Evolutionary conservation across 2,329 filamentous ascomycete species (phyloP), one percentile per base, ranked within the genome.

Genomic region (Gliomastix tumulicola): DNA sequence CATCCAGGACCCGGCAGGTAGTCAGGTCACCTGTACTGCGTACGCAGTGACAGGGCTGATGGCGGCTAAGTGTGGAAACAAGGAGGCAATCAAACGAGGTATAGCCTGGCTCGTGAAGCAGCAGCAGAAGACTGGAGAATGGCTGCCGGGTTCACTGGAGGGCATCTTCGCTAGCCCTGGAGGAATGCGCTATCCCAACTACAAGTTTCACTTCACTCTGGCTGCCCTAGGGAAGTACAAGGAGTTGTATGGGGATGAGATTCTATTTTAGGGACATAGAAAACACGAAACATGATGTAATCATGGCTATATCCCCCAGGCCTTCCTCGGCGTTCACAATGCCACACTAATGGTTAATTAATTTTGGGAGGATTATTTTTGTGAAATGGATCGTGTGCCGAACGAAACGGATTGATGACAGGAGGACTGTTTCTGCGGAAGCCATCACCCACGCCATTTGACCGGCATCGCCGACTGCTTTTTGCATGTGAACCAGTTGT

Each of bases 201-300:
- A 37, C 28, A 37, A 37, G 28, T 37, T 37, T 21, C 28, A 37
- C 18, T 37, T 37, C 21, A 30, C 35, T 13, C 16, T 37, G 16
- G 28, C 28, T 17, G 35, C 35, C 10, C n/a, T 37, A 8, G 35
- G 35, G 3, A 30, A 30, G 20, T 37, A 31, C 18, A 21, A n/a
- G 15, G 23, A 37, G 19, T 15, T 22, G 21, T 35, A 35, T 35
- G 28, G 28, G 11, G 15, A 31, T 12, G 7, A 9, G 28, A 16
- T n/a, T n/a, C n/a, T n/a, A n/a, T n/a, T n/a, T n/a, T n/a, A n/a
- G n/a, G n/a, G n/a, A n/a, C n/a, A n/a, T n/a, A n/a, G n/a, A n/a
- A n/a, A n/a, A n/a, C n/a, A n/a, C n/a, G n/a, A n/a, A n/a, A n/a
- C n/a, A n/a, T n/a, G n/a, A n/a, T n/a, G n/a, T n/a, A n/a, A n/a